Base-by-base conservation (phyloP, 1,284 basidiomycete species). In the Laetiporus sulphureus region DNA sequence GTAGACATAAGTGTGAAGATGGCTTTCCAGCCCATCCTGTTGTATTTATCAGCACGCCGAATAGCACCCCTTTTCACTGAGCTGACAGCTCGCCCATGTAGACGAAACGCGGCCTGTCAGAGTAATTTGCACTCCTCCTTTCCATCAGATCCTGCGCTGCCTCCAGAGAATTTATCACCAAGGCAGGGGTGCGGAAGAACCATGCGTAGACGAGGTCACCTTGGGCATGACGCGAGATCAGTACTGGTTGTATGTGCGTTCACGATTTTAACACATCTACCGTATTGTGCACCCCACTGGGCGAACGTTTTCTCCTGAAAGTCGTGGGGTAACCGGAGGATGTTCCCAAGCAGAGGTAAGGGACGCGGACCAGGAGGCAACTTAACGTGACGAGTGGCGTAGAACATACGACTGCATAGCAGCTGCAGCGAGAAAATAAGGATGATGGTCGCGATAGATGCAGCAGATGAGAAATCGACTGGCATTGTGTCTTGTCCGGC, bases 61-160 rank as follows among this genome's bases (percentile, higher is more conserved):
- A 29, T 13, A 37, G 11, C 11, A n/a, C n/a, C n/a, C n/a, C n/a
- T n/a, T n/a, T n/a, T n/a, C n/a, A n/a, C n/a, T 4, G 15, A 8
- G 24, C 35, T 6, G 15, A 42, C 41, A 42, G 6, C 21, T 36
- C 34, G 8, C 36, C 36, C 7, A 24, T 21, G 29, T 34, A 20
- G 5, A 25, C 12, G 11, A 38, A 16, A 5, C 20, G 12, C 4
- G 42, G 42, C n/a, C 43, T 34, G 23, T 45, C 43, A 8, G 43
- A 40, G 22, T 45, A 45, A 13, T 33, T 41, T 4, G 20, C n/a
- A 22, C 27, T 30, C 30, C 27, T n/a, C 31, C 32, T 45, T 34
- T 40, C 43, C 10, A 45, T 20, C 11, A 45, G 36, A 18, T 41
- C 43, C 6, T 12, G 19, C 3, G 38, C 30, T 2, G 34, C 29